Evolutionary conservation across 495 filamentous ascomycete genomes (phyloP), one percentile per base, ranked within the genome.

Genomic region (Podospora didyma): DNA sequence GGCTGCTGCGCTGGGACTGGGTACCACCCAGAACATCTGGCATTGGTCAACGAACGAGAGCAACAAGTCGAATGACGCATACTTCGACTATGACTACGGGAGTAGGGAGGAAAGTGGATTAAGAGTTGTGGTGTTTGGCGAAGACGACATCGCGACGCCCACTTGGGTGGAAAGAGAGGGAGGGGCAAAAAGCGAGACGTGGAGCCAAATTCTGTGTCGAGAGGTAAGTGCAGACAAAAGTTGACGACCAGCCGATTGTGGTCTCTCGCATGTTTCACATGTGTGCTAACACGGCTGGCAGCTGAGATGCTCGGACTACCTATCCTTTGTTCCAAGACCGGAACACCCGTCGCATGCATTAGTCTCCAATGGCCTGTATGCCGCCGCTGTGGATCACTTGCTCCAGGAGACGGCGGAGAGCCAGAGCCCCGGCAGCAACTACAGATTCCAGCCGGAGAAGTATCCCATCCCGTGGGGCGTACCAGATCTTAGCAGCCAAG

Each of bases 401-500:
- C 9, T 60, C 22, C 37, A 55, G 7, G 42, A 53, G 10, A 51
- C 49, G 53, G 61, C 28, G 37, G 42, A 23, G 11, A 44, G 47
- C 6, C 31, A 67, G 14, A 62, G 56, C 10, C 72, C 65, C 0
- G 56, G 63, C 7, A 51, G 64, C 28, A 62, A 74, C 47, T 75
- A 75, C 52, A 70, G 61, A 17, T 76, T 76, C 55, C 61, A 73
- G 5, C 31, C 65, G 0, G 51, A 68, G 9, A 63, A 65, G 20
- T 77, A 74, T 45, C 62, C 67, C 16, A 53, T 62, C 0, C 56
- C 62, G 7, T 26, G 22, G 19, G 20, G 47, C 21, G 56, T 73
- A 17, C 69, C 69, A 14, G 77, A 79, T 46, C 60, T 81, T 2
- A 54, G 62, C n/a, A 49, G 62, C 4, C 78, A 81, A 55, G 54